Percentiles rank a stretch among this genome's conserved stretches.
These are phyloP conservation scores for Eimeria zaria DNA, from an alignment of 169 alveolate genomes.

Conservation along the genomic window DNA sequence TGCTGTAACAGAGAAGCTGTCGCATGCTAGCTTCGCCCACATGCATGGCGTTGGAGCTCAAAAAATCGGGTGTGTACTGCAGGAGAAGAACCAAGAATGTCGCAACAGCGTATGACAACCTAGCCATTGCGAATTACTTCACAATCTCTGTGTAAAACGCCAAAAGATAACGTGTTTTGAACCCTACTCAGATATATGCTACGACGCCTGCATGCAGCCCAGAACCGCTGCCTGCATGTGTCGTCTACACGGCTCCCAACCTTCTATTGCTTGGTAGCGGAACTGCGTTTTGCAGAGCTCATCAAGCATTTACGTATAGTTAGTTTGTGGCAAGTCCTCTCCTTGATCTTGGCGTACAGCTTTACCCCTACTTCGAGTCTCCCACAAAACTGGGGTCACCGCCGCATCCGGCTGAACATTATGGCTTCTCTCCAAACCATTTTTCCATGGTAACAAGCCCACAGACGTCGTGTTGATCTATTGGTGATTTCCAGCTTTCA, in stretches of 20 bases:
- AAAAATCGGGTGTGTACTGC: not conserved
- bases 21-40: conserved; percentile 31
- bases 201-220: conserved; percentile 27
- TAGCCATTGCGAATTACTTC: not conserved
- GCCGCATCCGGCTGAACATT: not conserved
- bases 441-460: not conserved
- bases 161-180: not conserved
- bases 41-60: conserved; percentile 29
- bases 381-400: not conserved
- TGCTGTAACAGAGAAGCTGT: not conserved
- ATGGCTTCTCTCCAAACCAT: not conserved
- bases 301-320: not conserved
- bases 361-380: too few relatives aligned
- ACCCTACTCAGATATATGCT: too few relatives aligned
- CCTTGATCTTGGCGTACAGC: not conserved
- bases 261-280: not conserved
- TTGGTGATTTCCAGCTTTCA: not conserved
- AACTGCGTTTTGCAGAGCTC: too few relatives aligned
- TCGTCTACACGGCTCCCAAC: not conserved
- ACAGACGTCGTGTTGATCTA: not conserved
- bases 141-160: not conserved
- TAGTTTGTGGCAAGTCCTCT: not conserved
- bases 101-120: not conserved
- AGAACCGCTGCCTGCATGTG: not conserved
- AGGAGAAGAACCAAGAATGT: conserved; percentile 1